Evolutionary conservation across 495 filamentous ascomycete genomes (phyloP), one percentile per base, ranked within the genome.

Genomic region (Elasticomyces elasticus): DNA sequence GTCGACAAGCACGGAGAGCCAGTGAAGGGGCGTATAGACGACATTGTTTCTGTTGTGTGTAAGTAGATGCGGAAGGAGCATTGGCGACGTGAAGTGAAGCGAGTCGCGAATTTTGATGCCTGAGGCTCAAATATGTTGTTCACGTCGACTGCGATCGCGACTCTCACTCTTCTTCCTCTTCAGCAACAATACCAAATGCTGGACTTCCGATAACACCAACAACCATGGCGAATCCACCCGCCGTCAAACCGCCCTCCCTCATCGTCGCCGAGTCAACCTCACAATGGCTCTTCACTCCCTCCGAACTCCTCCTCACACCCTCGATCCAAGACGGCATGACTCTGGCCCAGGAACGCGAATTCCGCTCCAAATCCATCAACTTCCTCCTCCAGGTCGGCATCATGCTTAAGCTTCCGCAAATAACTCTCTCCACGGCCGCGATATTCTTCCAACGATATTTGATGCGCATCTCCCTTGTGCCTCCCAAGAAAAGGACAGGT

Each of bases 301-400:
- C 86, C 33, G 92, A 99, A 67, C 77, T 95, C 17, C 71, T 74
- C 28, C 84, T 81, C 55, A 82, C 89, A 7, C 92, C 92, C 1
- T 94, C 88, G 48, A 82, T 89, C 50, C 67, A 90, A 0, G 88
- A 95, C 56, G 90, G 90, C 31, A 78, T 97, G 60, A 62, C 79
- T 1, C 72, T 80, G 12, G 79, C 83, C 15, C 78, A 85, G 62
- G 94, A 97, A 69, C 75, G 85, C 33, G 75, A 84, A 43, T 75
- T 82, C 46, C 82, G 92, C 49, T 80, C 83, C 52, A 97, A 97
- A 66, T 90, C 91, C 40, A 83, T 94, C 56, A 92, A 95, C 67
- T 98, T 98, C 74, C 95, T 98, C 62, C 79, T 84, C 58, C 89
- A 95, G 68, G 88, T 89, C 47, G 92, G 91, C 55, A 87, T 97